phyloP scores from a whole-genome alignment of 805 yeast genomes.

The Candida coleopterorum region DNA sequence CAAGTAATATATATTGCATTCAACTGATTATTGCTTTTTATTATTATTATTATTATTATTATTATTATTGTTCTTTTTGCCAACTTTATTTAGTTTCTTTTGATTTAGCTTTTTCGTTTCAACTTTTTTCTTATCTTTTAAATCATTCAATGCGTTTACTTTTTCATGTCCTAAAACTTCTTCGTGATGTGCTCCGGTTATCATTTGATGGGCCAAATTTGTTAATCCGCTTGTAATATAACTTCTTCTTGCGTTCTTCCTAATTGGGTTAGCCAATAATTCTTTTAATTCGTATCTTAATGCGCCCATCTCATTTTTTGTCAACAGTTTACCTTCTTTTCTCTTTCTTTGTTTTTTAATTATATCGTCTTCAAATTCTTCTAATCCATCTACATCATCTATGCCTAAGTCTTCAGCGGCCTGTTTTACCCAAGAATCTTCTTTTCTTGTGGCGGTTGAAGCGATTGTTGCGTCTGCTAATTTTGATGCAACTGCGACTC shows the following conservation, averaged over 20 bases:
- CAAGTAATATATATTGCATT: conserved; percentile 1
- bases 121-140: conserved; percentile 24
- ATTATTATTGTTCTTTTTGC: conserved; percentile 4
- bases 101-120: conserved; percentile 10
- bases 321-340: conserved; percentile 34
- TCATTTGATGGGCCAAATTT: conserved; percentile 73
- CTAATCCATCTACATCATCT: conserved; percentile 63
- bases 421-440: conserved; percentile 74
- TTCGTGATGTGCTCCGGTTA: conserved; percentile 61
- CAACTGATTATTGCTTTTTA: not conserved
- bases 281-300: conserved; percentile 50
- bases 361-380: conserved; percentile 57
- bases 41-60: conserved; percentile 3
- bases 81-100: conserved; percentile 7
- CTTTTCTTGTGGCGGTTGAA: conserved; percentile 56
- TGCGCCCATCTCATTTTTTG: conserved; percentile 43
- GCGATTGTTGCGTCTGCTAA: conserved; percentile 70
- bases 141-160: conserved; percentile 62
- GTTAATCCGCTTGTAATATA: conserved; percentile 76
- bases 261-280: conserved; percentile 48
- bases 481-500: conserved; percentile 65
- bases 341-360: conserved; percentile 58
- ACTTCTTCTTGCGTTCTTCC: conserved; percentile 62
- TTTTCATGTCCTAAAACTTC: conserved; percentile 66
- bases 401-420: conserved; percentile 94